These are phyloP conservation scores for Grosmannia serpens DNA, from an alignment of 2,329 filamentous ascomycete species.

Conservation along the genomic window DNA sequence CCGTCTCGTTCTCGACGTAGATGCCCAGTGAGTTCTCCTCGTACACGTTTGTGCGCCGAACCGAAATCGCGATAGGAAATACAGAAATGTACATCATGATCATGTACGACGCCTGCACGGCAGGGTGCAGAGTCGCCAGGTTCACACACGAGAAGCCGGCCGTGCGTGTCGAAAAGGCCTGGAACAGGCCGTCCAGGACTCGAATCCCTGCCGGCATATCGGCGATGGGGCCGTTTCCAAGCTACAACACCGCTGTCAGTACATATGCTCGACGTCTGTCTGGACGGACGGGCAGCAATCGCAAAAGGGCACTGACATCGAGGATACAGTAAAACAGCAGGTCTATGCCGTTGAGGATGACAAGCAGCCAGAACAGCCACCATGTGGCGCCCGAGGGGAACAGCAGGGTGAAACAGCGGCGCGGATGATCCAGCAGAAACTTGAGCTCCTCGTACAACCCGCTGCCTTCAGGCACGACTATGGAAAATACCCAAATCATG, in stretches of 20 bases:
- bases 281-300: background rate
- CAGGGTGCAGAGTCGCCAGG: conserved; percentile 68
- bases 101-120: conserved; percentile 85
- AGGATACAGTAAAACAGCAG: conserved; percentile 85
- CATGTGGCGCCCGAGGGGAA: conserved; percentile 87
- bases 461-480: conserved; percentile 50
- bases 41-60: conserved; percentile 91
- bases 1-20: conserved; percentile 40
- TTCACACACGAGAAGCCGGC: conserved; percentile 81
- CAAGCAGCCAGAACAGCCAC: conserved; percentile 86
- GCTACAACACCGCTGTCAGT: conserved; percentile 28
- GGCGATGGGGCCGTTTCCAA: conserved; percentile 60
- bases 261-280: background rate
- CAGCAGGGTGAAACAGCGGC: conserved; percentile 88
- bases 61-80: conserved; percentile 90
- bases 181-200: conserved; percentile 79
- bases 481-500: conserved; percentile 73
- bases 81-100: conserved; percentile 99
- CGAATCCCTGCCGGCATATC: conserved; percentile 60
- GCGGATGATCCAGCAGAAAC: conserved; percentile 87
- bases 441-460: conserved; percentile 79
- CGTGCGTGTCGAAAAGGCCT: conserved; percentile 79
- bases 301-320: conserved; percentile 48
- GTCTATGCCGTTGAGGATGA: conserved; percentile 73
- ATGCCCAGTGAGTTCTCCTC: conserved; percentile 80